Evolutionary conservation across 2,329 filamentous ascomycete genomes (phyloP), one percentile per base, ranked within the genome.

Genomic region (Trichoderma hamatum): DNA sequence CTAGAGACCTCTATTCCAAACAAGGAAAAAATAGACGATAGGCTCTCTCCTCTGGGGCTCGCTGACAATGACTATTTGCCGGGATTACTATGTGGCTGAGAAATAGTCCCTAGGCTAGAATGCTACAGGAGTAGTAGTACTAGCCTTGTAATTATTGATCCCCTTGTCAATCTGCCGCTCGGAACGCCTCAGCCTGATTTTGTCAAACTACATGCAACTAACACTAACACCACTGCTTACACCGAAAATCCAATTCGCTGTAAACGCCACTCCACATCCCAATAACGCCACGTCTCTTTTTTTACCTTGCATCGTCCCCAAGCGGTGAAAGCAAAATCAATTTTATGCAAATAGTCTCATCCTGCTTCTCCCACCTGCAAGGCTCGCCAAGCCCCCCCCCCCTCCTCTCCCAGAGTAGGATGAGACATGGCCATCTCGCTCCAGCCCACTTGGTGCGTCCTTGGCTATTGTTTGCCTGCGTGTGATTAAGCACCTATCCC

Each of bases 381-480:
- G 39, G 36, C 36, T n/a, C 19, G 19, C 36, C 36, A n/a, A 21
- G 19, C 39, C n/a, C n/a, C n/a, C n/a, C n/a, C n/a, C n/a, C n/a
- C n/a, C n/a, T n/a, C n/a, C n/a, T 1, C 16, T 9, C 16, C 39
- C 19, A 43, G 39, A 43, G 19, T 19, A 16, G 19, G 5, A 7
- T 46, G 39, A 46, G 19, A 36, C 55, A n/a, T 46, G 43, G 30
- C 13, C 13, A 24, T 58, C 32, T 39, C 5, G 30, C n/a, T 6
- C 34, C 34, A 59, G 21, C 34, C 56, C 56, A 59, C 55, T 59
- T 59, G 32, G 55, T n/a, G 56, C 56, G n/a, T 14, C 24, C 56
- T 39, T 59, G 34, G 14, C 36, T 46, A 10, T 39, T 36, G 36
- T 26, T 43, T 10, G 34, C 34, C 34, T 14, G 19, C 34, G 28